phyloP scores from a whole-genome alignment of 768 basidiomycete genomes.

The Amanita muscaria region DNA sequence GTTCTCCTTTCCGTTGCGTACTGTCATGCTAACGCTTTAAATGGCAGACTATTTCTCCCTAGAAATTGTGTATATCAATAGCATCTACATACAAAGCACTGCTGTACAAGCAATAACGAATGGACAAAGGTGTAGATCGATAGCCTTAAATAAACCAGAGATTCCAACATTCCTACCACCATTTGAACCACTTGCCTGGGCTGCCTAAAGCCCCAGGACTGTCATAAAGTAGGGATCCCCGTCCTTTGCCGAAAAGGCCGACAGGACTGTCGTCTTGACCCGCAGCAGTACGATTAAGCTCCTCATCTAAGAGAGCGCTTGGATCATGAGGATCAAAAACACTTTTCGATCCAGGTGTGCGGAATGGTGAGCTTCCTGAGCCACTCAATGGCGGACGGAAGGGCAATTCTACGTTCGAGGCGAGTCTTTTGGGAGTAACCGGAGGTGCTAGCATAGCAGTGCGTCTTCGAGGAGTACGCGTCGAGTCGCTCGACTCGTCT shows the following conservation, averaged over 20 bases:
- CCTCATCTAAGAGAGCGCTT: constrained; percentile 58
- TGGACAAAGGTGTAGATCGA: constrained; percentile 1
- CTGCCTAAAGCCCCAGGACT: constrained; percentile 56
- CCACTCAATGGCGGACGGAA: constrained; percentile 28
- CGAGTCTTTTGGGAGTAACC: constrained; percentile 33
- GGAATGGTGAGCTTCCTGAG: constrained; percentile 30
- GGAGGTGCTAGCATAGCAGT: constrained; percentile 20
- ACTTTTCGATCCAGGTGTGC: constrained; percentile 40
- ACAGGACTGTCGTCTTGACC: constrained; percentile 51
- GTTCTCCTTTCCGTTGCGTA: neutral
- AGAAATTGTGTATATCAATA: neutral
- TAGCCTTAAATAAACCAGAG: neutral
- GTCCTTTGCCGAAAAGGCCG: constrained; percentile 55
- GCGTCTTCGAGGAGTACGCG: constrained; percentile 32
- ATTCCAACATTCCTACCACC: constrained; percentile 18
- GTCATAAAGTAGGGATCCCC: constrained; percentile 52
- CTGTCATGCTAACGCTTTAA: neutral
- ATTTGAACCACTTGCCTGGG: constrained; percentile 39
- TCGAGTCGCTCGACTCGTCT: constrained; percentile 20
- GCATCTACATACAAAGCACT: neutral
- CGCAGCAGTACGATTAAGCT: constrained; percentile 46
- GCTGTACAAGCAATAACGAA: constrained; percentile 3
- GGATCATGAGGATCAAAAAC: constrained; percentile 72
- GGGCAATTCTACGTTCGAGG: constrained; percentile 19
- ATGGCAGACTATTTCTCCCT: neutral